Evolutionary conservation across 2,329 filamentous ascomycete species (phyloP).

Genomic region (Paramyrothecium roridum): DNA sequence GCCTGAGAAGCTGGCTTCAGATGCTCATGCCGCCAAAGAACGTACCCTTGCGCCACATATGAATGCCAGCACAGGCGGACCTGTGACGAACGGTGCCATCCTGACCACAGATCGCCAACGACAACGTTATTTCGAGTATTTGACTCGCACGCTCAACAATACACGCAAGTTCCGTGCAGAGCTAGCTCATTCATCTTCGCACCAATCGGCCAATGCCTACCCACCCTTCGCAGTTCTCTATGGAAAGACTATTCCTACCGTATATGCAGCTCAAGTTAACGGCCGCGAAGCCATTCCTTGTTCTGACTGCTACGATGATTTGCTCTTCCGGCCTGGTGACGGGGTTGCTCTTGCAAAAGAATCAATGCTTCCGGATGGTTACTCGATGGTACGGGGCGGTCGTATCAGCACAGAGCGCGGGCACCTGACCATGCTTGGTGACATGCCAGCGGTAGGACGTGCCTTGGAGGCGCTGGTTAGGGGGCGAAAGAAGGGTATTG

Average conservation of each 20-base stretch:
- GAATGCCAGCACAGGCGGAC: constrained; percentile 11
- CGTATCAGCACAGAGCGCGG: constrained; percentile 78
- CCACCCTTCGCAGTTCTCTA: constrained; percentile 83
- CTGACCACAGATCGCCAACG: constrained; percentile 21
- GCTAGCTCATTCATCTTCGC: constrained; percentile 57
- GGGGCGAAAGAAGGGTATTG: constrained; percentile 70
- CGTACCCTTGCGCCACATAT: constrained; percentile 24
- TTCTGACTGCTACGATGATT: constrained; percentile 77
- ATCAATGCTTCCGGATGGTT: constrained; percentile 80
- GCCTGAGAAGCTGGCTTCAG: constrained; percentile 25
- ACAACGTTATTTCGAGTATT: constrained; percentile 55
- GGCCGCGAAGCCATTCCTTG: constrained; percentile 71
- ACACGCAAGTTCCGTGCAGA: constrained; percentile 75
- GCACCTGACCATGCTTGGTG: constrained; percentile 83
- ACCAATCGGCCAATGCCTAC: constrained; percentile 67
- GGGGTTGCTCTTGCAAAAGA: constrained; percentile 84
- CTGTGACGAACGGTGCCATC: constrained; percentile 10
- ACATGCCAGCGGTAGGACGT: constrained; percentile 75
- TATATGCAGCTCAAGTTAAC: constrained; percentile 74
- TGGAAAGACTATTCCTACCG: constrained; percentile 81
- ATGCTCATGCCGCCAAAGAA: constrained; percentile 28
- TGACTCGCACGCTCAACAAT: constrained; percentile 69
- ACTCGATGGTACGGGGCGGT: constrained; percentile 69
- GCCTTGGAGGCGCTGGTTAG: constrained; percentile 67
- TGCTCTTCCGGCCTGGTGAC: constrained; percentile 84